phyloP scores from a whole-genome alignment of 306 rosid species.

The Alnus rubra region DNA sequence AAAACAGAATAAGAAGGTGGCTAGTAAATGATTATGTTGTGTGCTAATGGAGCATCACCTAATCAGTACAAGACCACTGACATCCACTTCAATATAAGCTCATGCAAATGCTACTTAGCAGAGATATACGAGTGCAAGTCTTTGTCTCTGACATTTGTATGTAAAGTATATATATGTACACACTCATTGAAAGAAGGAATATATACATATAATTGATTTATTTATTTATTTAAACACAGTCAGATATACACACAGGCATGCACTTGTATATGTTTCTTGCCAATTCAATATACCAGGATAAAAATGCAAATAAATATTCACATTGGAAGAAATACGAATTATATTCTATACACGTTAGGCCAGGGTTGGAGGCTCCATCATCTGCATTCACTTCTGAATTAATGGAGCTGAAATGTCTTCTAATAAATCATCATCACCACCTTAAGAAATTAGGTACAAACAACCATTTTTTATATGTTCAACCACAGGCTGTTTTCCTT shows the following conservation, averaged over 20 bases:
- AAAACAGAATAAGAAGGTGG: neutral
- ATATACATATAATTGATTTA: no score
- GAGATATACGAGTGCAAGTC: neutral
- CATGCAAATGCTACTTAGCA: neutral
- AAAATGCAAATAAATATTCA: neutral
- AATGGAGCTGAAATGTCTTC: neutral
- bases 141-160: no score
- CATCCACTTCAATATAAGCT: neutral
- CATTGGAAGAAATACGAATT: neutral
- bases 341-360: neutral
- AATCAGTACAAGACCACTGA: neutral
- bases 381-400: neutral
- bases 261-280: neutral
- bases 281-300: neutral
- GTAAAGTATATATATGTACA: no score
- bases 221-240: no score
- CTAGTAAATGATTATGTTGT: slow-evolving; percentile 5
- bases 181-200: no score
- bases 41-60: neutral
- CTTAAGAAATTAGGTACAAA: neutral
- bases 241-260: no score
- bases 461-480: neutral
- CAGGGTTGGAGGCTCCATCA: neutral
- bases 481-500: neutral
- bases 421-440: neutral